A percentile compares a stretch with the other conserved stretches of the same genome.
phyloP scores from a whole-genome alignment of 345 rosid species.

The Erodium maritimum region DNA sequence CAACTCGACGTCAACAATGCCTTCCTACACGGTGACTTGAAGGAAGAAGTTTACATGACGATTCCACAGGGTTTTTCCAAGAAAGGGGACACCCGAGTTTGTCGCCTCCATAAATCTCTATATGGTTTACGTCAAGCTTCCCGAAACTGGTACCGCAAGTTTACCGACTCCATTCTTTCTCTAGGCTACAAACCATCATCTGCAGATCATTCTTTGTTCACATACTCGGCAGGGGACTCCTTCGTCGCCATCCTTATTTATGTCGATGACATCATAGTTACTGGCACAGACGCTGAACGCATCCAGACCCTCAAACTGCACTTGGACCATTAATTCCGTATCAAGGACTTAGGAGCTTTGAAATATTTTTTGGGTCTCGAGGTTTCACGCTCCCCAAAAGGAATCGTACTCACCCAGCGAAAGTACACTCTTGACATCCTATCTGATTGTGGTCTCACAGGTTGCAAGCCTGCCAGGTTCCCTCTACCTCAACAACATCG shows the following conservation, averaged over 20 bases:
- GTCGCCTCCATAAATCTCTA: not conserved
- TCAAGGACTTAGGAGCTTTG: not conserved
- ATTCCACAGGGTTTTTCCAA: no score
- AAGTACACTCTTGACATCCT: no score
- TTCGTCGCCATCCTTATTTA: not conserved
- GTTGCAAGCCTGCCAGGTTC: not conserved
- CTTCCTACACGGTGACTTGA: not conserved
- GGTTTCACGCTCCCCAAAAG: no score
- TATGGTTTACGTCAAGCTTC: not conserved
- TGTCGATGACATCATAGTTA: not conserved
- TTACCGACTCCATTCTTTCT: not conserved
- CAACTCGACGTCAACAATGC: not conserved
- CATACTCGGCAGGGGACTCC: not conserved
- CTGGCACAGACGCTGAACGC: not conserved
- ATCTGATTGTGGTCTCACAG: no score
- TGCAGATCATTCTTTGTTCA: not conserved
- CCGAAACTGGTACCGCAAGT: not conserved
- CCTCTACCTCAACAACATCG: not conserved
- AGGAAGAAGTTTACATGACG: not conserved
- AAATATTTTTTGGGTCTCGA: no score
- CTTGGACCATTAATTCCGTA: no score
- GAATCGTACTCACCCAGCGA: no score
- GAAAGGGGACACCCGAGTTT: not conserved
- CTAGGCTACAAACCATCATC: not conserved
- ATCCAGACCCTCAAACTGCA: no score